phyloP scores from a whole-genome alignment of 2,329 filamentous ascomycete species.

The Arthroderma sp. region DNA sequence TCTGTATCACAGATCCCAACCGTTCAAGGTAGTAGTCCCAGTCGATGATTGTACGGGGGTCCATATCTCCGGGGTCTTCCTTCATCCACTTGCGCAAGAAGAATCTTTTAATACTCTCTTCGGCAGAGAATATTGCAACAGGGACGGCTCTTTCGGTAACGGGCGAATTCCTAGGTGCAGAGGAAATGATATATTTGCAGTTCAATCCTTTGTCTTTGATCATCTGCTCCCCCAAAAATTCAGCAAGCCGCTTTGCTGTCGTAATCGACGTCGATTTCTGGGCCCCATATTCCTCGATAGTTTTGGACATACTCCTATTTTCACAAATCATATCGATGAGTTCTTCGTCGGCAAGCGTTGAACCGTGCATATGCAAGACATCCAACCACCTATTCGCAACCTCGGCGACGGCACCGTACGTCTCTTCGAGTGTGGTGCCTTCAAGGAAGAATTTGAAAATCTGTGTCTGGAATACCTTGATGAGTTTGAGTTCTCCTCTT shows the following conservation, averaged over 20 bases:
- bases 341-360: conserved; percentile 87
- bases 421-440: conserved; percentile 73
- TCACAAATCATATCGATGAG: conserved; percentile 99
- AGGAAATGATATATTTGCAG: conserved; percentile 98
- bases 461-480: conserved; percentile 98
- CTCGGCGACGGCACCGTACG: conserved; percentile 81
- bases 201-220: conserved; percentile 98
- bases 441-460: conserved; percentile 99
- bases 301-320: conserved; percentile 96
- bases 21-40: conserved; percentile 97
- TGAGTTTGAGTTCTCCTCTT: conserved; percentile 93
- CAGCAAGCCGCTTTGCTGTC: conserved; percentile 83
- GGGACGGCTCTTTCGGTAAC: conserved; percentile 92
- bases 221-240: conserved; percentile 97
- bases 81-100: conserved; percentile 94
- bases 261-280: conserved; percentile 99
- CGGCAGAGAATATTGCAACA: conserved; percentile 92
- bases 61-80: conserved; percentile 82
- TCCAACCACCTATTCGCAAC: conserved; percentile 96
- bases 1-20: conserved; percentile 93
- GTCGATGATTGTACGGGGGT: conserved; percentile 78
- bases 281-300: conserved; percentile 83
- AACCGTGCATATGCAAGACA: conserved; percentile 76
- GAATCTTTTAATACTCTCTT: conserved; percentile 71
- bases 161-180: conserved; percentile 71